These are phyloP conservation scores for Coprinopsis sp. DNA, from an alignment of 768 basidiomycete species.

Conservation along the genomic window DNA sequence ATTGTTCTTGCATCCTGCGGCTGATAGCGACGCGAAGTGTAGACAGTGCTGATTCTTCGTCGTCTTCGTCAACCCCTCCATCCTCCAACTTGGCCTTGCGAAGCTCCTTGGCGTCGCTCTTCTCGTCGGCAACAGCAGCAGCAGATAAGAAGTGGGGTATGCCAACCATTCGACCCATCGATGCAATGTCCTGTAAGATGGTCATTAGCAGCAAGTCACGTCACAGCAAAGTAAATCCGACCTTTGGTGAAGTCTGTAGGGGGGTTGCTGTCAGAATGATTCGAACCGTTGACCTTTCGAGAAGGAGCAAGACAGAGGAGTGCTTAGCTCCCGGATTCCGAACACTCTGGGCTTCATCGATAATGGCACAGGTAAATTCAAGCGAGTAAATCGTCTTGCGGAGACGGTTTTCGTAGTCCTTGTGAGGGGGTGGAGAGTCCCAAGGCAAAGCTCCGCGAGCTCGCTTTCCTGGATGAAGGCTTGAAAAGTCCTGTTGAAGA, in stretches of 20 bases:
- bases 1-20: slow-evolving; percentile 13
- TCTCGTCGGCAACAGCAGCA: slow-evolving; percentile 17
- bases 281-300: slow-evolving; percentile 7
- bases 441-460: background rate
- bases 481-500: background rate
- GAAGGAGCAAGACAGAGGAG: slow-evolving; percentile 9
- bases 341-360: slow-evolving; percentile 23
- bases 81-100: slow-evolving; percentile 9
- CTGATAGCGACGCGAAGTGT: slow-evolving; percentile 9
- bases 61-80: slow-evolving; percentile 3
- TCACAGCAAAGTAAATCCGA: slow-evolving; percentile 1
- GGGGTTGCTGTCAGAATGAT: slow-evolving; percentile 22
- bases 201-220: background rate
- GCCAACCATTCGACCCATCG: slow-evolving; percentile 24
- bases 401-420: background rate
- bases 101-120: slow-evolving; percentile 11
- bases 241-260: slow-evolving; percentile 21
- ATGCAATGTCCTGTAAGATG: slow-evolving; percentile 8
- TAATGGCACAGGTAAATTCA: slow-evolving; percentile 10
- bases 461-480: background rate
- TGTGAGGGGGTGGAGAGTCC: background rate
- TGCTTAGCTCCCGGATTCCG: slow-evolving; percentile 16
- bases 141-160: slow-evolving; percentile 20
- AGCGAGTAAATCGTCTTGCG: slow-evolving; percentile 14
- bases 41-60: slow-evolving; percentile 9